Percentiles rank a stretch among this genome's conserved stretches.
Evolutionary conservation across 805 yeast species (phyloP).

Genomic region (Lipomyces mesembrius): DNA sequence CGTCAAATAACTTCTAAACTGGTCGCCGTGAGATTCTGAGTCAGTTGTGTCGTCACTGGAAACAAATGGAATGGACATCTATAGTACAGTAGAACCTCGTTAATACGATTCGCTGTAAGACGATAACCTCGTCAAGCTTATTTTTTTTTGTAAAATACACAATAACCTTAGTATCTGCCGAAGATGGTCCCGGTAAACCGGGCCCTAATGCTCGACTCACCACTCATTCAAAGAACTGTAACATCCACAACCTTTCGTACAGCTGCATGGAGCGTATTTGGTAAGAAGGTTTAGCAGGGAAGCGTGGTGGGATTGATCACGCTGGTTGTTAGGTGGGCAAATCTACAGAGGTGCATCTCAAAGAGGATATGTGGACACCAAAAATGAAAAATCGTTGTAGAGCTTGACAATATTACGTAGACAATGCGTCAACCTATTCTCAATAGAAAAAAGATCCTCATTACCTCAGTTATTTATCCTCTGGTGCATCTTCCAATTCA

Average conservation of each 20-base stretch:
- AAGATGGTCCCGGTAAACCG: too few relatives aligned
- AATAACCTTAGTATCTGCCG: too few relatives aligned
- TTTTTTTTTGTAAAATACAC: too few relatives aligned
- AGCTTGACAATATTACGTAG: background rate
- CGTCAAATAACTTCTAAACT: too few relatives aligned
- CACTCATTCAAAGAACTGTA: slow-evolving; percentile 6
- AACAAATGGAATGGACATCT: too few relatives aligned
- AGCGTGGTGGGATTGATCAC: slow-evolving; percentile 26
- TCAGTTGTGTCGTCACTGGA: too few relatives aligned
- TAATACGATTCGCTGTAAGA: too few relatives aligned
- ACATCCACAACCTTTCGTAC: slow-evolving; percentile 11
- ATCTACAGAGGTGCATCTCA: background rate
- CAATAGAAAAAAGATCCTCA: background rate
- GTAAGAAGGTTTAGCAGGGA: background rate
- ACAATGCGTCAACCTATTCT: background rate
- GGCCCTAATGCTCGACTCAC: slow-evolving; percentile 22
- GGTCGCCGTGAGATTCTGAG: too few relatives aligned
- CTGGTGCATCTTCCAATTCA: slow-evolving; percentile 31
- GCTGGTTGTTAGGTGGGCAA: slow-evolving; percentile 34
- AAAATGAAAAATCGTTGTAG: background rate
- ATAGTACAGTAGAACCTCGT: background rate
- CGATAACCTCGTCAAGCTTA: too few relatives aligned
- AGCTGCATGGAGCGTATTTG: slow-evolving; percentile 18
- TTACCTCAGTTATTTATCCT: slow-evolving; percentile 16
- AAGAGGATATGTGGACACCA: background rate